Base-by-base conservation (phyloP, 2,329 filamentous ascomycete genomes). In the Tolypocladium endophyticum region DNA sequence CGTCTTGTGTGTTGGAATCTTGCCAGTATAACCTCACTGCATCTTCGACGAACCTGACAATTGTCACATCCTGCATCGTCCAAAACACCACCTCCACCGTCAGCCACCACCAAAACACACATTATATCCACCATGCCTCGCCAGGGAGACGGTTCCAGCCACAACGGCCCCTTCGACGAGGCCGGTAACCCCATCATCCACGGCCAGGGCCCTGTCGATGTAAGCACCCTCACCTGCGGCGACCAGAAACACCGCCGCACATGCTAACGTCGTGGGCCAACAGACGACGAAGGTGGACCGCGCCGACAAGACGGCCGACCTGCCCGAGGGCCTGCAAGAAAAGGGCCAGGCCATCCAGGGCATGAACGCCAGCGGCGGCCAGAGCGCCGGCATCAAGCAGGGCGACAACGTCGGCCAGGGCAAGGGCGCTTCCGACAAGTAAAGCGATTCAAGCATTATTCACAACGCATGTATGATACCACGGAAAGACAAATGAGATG, bases 271-370 rank as follows among this genome's bases (percentile, higher is more conserved):
- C 35, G 4, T 16, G 28, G 47, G n/a, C 61, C 61, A 55, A 53
- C 43, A 74, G 70, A 67, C 64, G 20, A 61, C 66, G 58, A 73
- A 75, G 35, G 78, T 81, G 38, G 64, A 68, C 57, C 76, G 78
- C 59, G 77, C 79, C 18, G 73, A 80, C 69, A 82, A 81, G 73
- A 76, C 77, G 1, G 79, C 79, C 1, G 72, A 74, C 1, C 64
- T 80, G 55, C 80, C 80, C 11, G 74, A 81, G 67, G 70, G 71
- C 30, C 64, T 67, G 35, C 62, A 70, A 5, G 78, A 80, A 61
- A 71, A 79, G 60, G 80, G 79, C 14, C 65, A 67, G 1, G 78
- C 69, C 0, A 62, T 81, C 2, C 61, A 72, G 47, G 77, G 72
- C 57, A 54, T 69, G 61, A 69, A 70, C 38, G 78, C 77, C 50